These are phyloP conservation scores for Colletotrichum sp. DNA, from an alignment of 2,329 filamentous ascomycete species.

Conservation along the genomic window DNA sequence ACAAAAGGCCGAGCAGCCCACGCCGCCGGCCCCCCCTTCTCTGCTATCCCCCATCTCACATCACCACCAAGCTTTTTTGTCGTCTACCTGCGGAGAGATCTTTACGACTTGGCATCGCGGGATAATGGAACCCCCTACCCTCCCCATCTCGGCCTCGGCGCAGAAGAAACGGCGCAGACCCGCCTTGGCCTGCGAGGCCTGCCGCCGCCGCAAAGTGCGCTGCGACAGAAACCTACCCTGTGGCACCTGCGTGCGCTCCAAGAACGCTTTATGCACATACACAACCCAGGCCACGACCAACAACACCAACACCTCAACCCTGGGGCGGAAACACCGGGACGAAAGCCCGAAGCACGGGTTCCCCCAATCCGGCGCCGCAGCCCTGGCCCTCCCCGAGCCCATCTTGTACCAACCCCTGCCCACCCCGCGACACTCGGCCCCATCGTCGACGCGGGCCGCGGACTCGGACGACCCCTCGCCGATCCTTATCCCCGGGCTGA, in stretches of 20 bases:
- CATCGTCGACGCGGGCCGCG: background rate
- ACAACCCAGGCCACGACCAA: constrained; percentile 34
- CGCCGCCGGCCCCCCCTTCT: background rate
- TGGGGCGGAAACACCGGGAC: background rate
- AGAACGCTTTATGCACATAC: constrained; percentile 61
- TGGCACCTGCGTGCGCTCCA: constrained; percentile 62
- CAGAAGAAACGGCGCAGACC: constrained; percentile 44
- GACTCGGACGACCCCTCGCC: background rate
- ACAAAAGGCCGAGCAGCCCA: constrained; percentile 13
- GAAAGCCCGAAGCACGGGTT: background rate
- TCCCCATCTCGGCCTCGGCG: background rate
- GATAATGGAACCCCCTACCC: background rate
- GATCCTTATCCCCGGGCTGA: background rate
- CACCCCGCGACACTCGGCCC: background rate
- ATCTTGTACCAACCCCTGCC: constrained; percentile 1
- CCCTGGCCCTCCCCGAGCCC: background rate
- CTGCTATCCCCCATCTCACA: background rate
- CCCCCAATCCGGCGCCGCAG: background rate
- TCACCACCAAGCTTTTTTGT: background rate
- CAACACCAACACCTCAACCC: background rate
- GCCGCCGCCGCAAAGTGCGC: constrained; percentile 64
- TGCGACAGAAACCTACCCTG: constrained; percentile 66
- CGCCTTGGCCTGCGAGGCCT: constrained; percentile 59
- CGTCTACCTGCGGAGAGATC: background rate
- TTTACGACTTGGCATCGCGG: background rate